Base-by-base conservation (phyloP, 208 protist genomes). In the Leishmania major region DNA sequence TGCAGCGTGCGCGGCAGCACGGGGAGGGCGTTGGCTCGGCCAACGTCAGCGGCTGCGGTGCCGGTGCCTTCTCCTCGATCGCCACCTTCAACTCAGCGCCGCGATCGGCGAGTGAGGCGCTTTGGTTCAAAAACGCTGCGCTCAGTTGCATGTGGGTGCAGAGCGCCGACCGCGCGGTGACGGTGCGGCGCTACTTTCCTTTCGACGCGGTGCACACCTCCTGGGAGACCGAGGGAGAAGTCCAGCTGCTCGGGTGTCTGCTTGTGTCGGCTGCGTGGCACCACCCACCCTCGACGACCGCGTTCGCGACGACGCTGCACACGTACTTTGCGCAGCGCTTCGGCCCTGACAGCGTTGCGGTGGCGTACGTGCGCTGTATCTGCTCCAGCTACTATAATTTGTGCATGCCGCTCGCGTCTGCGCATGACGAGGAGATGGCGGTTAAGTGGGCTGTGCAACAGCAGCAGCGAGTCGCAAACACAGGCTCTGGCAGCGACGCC, bases 171-270 rank as follows among this genome's bases (percentile, higher is more conserved):
- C 51, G 53, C 67, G 13, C 59, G 53, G 47, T 60, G 3, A 70
- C 73, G 25, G 86, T 88, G 74, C 67, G 75, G 45, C 85, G 86
- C 77, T 77, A 79, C 74, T 96, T 96, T 78, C 93, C 91, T 8
- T 93, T 96, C 67, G 51, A 74, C 37, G 85, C 89, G n/a, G 83
- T 83, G 25, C 37, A 77, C 70, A 92, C 88, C 19, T 94, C 94
- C 28, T 97, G 94, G 94, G 94, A 97, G 87, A 89, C 90, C 45
- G 87, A 81, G 57, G 80, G 92, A 0, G 94, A 97, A 87, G 88
- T 95, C 87, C 91, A 97, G 35, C 80, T 97, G 13, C 84, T 97
- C n/a, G 92, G 85, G 19, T 97, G 92, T 71, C 62, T 97, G n/a
- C 84, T 97, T 11, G 82, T 93, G 45, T 84, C 88, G 13, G 83